Evolutionary conservation across 306 rosid genomes (phyloP), one percentile per base, ranked within the genome.

Genomic region (Pachyrhizus erosus): DNA sequence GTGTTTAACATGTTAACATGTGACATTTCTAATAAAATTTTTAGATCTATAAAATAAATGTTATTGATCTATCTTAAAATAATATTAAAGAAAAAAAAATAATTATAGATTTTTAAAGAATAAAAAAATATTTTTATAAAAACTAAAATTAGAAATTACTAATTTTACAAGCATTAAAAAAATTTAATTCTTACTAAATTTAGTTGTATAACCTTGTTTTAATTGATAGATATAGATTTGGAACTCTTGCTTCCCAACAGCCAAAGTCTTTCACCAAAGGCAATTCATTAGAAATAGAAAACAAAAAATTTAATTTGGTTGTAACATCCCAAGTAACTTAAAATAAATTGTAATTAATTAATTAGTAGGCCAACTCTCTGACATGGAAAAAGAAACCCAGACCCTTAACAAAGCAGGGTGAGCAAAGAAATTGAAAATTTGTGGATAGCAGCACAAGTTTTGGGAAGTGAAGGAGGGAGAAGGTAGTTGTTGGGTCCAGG

Each of bases 351-450:
- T 40, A 23, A 27, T 68, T 46, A 57, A 40, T 75, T 40, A 75
- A 21, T 26, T 42, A 66, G 17, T 26, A 66, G 55, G 75, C 85
- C 75, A 23, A 73, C 23, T 48, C 23, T 48, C 27, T 33, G 39
- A 65, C 69, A 57, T 21, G 68, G 31, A 26, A 61, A 39, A 18
- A 20, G 33, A 76, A 40, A 51, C 12, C 27, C 18, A 40, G 2
- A 48, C 10, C 17, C 17, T 29, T 20, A 33, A 18, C 4, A 29
- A 58, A 43, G 61, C 29, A 49, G 20, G 54, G 43, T 62, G 37
- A 49, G 49, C 52, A 18, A 75, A 43, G 34, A 26, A 26, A 54
- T 68, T 46, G 48, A 58, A 83, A 69, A 81, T 82, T 21, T 57
- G 73, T 58, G 15, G 60, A 10, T 3, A 42, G 31, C 29, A 8